Evolutionary conservation across 495 filamentous ascomycete genomes (phyloP).

Genomic region (Emericellopsis terricola): DNA sequence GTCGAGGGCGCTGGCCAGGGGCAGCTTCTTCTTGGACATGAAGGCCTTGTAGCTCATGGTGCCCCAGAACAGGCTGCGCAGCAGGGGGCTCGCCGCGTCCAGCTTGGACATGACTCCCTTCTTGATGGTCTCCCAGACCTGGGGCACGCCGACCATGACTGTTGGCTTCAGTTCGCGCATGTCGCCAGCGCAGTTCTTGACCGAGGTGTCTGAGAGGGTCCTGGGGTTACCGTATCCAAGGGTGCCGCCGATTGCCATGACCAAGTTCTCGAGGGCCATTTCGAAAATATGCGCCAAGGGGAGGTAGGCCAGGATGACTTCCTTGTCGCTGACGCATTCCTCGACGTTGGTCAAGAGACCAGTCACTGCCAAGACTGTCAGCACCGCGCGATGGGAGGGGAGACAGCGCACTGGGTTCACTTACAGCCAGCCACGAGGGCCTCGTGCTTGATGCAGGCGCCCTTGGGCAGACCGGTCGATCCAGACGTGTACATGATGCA

Average conservation of each 20-base stretch:
- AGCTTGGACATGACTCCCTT: conserved; percentile 59
- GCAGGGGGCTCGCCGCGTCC: conserved; percentile 18
- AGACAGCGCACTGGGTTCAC: conserved; percentile 1
- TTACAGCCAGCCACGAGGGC: conserved; percentile 49
- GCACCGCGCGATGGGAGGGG: neutral
- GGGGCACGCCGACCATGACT: conserved; percentile 70
- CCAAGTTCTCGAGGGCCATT: conserved; percentile 59
- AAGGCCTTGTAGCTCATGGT: conserved; percentile 30
- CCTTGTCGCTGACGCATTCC: conserved; percentile 30
- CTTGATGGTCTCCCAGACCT: conserved; percentile 59
- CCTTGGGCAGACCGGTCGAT: conserved; percentile 80
- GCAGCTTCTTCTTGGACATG: conserved; percentile 44
- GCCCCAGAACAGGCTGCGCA: conserved; percentile 21
- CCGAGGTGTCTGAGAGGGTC: conserved; percentile 51
- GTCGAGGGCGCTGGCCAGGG: conserved; percentile 56
- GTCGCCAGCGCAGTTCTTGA: conserved; percentile 36
- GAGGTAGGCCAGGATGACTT: conserved; percentile 62
- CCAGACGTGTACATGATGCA: conserved; percentile 96
- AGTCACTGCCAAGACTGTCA: too few species aligned
- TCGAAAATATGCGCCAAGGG: conserved; percentile 85
- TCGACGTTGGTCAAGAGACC: conserved; percentile 22
- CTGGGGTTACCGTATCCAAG: conserved; percentile 77
- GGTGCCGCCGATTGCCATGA: conserved; percentile 52
- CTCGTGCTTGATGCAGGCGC: conserved; percentile 62
- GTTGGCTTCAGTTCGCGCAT: conserved; percentile 68